Percentiles rank a stretch among this genome's conserved stretches.
Conservation (phyloP, 306 rosid species). For the Begonia masoniana region DNA sequence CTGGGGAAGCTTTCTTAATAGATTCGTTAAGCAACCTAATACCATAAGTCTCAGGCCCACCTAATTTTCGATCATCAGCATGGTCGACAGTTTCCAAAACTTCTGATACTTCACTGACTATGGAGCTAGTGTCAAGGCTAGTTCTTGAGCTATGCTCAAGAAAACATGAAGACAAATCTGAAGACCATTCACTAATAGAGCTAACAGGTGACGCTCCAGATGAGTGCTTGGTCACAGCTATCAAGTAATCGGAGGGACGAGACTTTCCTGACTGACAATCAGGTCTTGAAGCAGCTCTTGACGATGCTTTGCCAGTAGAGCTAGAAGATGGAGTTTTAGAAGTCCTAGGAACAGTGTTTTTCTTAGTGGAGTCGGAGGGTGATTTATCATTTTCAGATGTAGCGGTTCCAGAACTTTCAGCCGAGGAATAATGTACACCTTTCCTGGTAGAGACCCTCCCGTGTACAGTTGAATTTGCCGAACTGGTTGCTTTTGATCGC, state of each 20-base stretch:
- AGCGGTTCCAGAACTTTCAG: conserved; percentile 20
- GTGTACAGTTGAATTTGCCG: conserved; percentile 28
- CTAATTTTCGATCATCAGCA: conserved; percentile 8
- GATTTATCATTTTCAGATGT: conserved; percentile 35
- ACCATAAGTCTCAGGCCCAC: conserved; percentile 25
- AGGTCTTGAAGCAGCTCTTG: conserved; percentile 27
- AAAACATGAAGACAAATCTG: conserved; percentile 58
- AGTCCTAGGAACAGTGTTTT: conserved; percentile 23
- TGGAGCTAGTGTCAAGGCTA: conserved; percentile 36
- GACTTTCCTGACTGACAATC: conserved; percentile 30
- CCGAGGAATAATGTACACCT: conserved; percentile 26
- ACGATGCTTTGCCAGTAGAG: conserved; percentile 31
- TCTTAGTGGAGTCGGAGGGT: conserved; percentile 29
- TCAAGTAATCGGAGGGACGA: conserved; percentile 26
- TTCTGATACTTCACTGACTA: conserved; percentile 29
- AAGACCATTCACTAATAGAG: conserved; percentile 88
- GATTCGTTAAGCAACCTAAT: conserved; percentile 20
- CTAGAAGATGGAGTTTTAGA: conserved; percentile 32
- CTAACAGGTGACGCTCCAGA: conserved; percentile 69
- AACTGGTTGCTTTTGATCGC: conserved; percentile 27
- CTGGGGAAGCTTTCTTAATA: conserved; percentile 16
- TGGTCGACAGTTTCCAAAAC: conserved; percentile 21
- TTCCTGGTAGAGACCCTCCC: conserved; percentile 11
- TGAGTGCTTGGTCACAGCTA: conserved; percentile 35
- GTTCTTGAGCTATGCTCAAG: conserved; percentile 49